These are phyloP conservation scores for Boletus hoseneyae DNA, from an alignment of 1,284 basidiomycete species.

Conservation along the genomic window DNA sequence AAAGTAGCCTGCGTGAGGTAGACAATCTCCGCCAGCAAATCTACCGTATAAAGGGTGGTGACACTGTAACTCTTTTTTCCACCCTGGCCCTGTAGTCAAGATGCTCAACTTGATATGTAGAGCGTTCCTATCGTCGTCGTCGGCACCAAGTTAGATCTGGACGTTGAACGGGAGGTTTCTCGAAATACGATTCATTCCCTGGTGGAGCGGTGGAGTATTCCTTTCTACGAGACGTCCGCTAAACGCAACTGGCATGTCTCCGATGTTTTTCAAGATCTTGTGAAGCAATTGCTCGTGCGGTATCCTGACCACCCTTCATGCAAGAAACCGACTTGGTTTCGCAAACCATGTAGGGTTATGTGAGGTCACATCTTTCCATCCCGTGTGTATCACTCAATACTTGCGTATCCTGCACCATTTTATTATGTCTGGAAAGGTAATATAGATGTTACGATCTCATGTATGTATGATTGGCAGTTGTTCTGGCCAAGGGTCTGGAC, in stretches of 20 bases:
- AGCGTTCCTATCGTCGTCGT: slow-evolving; percentile 80
- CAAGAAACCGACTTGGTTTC: slow-evolving; percentile 39
- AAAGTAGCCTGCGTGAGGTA: slow-evolving; percentile 73
- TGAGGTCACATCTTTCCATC: slow-evolving; percentile 31
- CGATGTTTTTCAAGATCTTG: slow-evolving; percentile 76
- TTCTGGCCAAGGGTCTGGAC: too few species aligned
- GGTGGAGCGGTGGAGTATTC: slow-evolving; percentile 65
- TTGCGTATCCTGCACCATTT: not conserved
- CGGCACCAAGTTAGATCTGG: slow-evolving; percentile 85
- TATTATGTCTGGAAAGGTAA: slow-evolving; percentile 6
- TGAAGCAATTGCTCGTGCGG: slow-evolving; percentile 67
- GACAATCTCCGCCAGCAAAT: slow-evolving; percentile 80
- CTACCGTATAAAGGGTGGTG: slow-evolving; percentile 70
- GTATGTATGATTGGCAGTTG: too few species aligned
- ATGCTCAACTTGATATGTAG: slow-evolving; percentile 34
- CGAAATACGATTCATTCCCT: slow-evolving; percentile 63
- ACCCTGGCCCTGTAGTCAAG: not conserved
- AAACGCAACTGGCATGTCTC: slow-evolving; percentile 78
- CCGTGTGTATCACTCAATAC: slow-evolving; percentile 9
- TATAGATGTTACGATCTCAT: too few species aligned
- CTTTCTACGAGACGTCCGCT: slow-evolving; percentile 84
- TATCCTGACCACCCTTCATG: slow-evolving; percentile 49
- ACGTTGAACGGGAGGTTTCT: slow-evolving; percentile 77
- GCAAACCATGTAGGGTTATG: slow-evolving; percentile 55
- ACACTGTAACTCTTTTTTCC: slow-evolving; percentile 43